These are phyloP conservation scores for Pyrenochaeta sp. DNA, from an alignment of 2,329 filamentous ascomycete genomes.

Conservation along the genomic window DNA sequence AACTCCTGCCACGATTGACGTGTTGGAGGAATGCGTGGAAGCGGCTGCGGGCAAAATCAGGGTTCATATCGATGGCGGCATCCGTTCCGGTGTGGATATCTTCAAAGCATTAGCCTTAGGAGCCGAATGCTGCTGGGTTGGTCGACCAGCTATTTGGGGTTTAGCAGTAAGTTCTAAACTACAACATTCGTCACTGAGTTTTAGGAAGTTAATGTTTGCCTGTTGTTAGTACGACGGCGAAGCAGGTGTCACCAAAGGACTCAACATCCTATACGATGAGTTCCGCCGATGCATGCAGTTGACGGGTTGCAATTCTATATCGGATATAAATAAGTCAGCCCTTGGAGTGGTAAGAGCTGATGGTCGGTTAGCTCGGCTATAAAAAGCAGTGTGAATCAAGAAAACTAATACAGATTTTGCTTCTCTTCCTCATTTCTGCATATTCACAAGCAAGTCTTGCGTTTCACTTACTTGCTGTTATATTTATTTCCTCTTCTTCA, in stretches of 20 bases:
- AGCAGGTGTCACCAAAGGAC: conserved; percentile 16
- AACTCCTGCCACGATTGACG: conserved; percentile 12
- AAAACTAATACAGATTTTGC: not conserved
- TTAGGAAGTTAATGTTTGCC: not conserved
- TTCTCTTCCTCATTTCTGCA: too few relatives aligned
- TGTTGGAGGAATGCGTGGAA: conserved; percentile 6
- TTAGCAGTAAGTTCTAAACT: conserved; percentile 7
- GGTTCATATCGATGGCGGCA: conserved; percentile 14
- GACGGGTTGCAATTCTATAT: conserved; percentile 46
- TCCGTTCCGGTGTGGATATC: conserved; percentile 29
- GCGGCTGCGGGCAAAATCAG: conserved; percentile 5
- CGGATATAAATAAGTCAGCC: conserved; percentile 46
- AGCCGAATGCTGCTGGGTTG: conserved; percentile 22
- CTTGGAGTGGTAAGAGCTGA: conserved; percentile 38
- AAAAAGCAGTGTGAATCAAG: not conserved
- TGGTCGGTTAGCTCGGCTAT: conserved; percentile 45
- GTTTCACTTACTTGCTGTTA: too few relatives aligned
- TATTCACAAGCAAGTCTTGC: too few relatives aligned
- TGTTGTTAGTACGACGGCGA: conserved; percentile 19
- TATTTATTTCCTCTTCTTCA: too few relatives aligned
- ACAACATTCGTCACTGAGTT: not conserved
- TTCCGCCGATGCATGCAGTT: conserved; percentile 51
- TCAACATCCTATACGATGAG: conserved; percentile 40
- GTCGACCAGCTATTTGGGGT: conserved; percentile 17
- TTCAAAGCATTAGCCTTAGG: conserved; percentile 28